Evolutionary conservation across 352 stramenopile species (phyloP).

Genomic region (Phytophthora nicotianae): DNA sequence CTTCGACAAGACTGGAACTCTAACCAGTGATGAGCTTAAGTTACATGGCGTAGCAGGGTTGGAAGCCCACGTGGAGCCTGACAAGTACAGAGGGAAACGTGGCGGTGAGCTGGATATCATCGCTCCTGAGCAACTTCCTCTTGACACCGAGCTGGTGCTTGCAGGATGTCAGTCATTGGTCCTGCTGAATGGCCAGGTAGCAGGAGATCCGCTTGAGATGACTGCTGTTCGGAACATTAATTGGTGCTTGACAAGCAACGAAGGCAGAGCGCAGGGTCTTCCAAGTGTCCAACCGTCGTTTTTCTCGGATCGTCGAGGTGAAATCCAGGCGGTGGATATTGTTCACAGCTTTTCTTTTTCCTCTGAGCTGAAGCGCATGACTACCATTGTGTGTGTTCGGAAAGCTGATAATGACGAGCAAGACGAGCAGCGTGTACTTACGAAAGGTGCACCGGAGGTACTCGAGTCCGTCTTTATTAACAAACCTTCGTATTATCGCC

Average conservation of each 20-base stretch:
- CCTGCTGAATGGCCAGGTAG: conserved; percentile 94
- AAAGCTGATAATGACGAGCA: conserved; percentile 70
- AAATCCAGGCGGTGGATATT: conserved; percentile 94
- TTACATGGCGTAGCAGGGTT: conserved; percentile 93
- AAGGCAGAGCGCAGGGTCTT: conserved; percentile 28
- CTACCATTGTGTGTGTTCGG: conserved; percentile 91
- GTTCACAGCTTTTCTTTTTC: conserved; percentile 96
- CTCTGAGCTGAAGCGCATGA: conserved; percentile 97
- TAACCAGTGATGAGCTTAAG: conserved; percentile 97
- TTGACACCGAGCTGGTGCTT: conserved; percentile 85
- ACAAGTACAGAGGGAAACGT: conserved; percentile 49
- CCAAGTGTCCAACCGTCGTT: conserved; percentile 36
- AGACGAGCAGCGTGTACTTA: conserved; percentile 90
- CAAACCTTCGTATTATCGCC: conserved; percentile 91
- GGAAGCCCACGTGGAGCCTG: conserved; percentile 50
- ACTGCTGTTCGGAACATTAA: conserved; percentile 91
- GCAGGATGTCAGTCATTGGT: conserved; percentile 97
- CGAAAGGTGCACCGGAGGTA: conserved; percentile 98
- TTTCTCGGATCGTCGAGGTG: conserved; percentile 33
- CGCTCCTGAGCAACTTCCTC: conserved; percentile 89
- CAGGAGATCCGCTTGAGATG: conserved; percentile 98
- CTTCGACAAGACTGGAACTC: conserved; percentile 99
- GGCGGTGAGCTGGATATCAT: conserved; percentile 76
- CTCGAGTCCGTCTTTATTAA: conserved; percentile 87
- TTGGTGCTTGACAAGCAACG: conserved; percentile 70